These are phyloP conservation scores for Trichosanthes cucumerina DNA, from an alignment of 306 rosid species.

Conservation along the genomic window DNA sequence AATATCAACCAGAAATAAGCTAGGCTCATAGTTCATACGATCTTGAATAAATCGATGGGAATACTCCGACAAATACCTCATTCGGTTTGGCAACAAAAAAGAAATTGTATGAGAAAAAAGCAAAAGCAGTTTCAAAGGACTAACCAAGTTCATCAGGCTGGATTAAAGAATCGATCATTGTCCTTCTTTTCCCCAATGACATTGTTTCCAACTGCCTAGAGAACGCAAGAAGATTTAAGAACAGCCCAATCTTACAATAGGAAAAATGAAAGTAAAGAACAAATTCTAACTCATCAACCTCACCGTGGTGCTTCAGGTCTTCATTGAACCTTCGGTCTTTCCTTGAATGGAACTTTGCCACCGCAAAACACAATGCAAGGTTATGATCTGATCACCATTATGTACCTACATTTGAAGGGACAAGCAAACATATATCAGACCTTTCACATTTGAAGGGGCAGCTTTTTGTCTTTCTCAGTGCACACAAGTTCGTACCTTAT, in stretches of 20 bases:
- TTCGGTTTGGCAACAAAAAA: too few species aligned
- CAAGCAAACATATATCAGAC: not conserved
- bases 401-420: not conserved
- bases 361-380: not conserved
- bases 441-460: not conserved
- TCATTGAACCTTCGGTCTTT: not conserved
- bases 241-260: not conserved
- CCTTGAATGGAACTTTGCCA: not conserved
- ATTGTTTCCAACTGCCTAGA: not conserved
- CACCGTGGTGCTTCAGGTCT: not conserved
- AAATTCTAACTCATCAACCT: not conserved
- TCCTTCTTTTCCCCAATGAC: not conserved
- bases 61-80: not conserved
- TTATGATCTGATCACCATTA: not conserved
- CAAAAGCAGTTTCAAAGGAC: not conserved
- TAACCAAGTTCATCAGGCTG: not conserved
- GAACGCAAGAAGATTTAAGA: not conserved
- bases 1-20: not conserved
- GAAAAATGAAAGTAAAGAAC: not conserved
- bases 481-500: not conserved
- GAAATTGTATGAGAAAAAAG: not conserved
- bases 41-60: not conserved
- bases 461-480: not conserved
- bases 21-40: not conserved
- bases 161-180: not conserved